A percentile compares a stretch with the other conserved stretches of the same genome.
Evolutionary conservation across 73 alveolate genomes (phyloP).

Genomic region (Tetrahymena borealis): DNA sequence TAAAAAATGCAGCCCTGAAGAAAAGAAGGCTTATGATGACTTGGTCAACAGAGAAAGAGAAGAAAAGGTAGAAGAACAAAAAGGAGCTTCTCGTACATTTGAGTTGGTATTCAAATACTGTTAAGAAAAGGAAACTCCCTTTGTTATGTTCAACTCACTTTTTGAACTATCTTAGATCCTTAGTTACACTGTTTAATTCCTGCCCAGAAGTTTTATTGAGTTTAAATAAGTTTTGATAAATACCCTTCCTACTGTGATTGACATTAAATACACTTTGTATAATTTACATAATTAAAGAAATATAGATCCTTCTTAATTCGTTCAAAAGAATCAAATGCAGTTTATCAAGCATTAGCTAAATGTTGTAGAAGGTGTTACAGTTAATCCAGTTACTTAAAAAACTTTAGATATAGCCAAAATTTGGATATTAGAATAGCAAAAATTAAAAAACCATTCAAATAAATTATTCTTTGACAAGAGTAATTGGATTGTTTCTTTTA

Average conservation of each 20-base stretch:
- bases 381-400: neutral
- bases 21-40: neutral
- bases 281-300: neutral
- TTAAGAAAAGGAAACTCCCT: neutral
- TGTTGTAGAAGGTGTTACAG: neutral
- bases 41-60: neutral
- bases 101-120: neutral
- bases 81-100: neutral
- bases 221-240: neutral
- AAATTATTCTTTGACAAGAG: neutral
- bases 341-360: neutral
- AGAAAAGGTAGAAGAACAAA: neutral
- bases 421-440: neutral
- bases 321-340: neutral
- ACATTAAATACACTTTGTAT: neutral
- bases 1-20: neutral
- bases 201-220: neutral
- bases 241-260: neutral
- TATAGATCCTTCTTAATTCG: neutral
- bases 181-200: neutral
- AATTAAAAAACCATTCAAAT: neutral
- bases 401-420: neutral
- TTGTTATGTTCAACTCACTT: neutral
- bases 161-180: neutral
- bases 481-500: neutral